Conservation (phyloP, 163 green algal genomes). For the Volvox carteri region DNA sequence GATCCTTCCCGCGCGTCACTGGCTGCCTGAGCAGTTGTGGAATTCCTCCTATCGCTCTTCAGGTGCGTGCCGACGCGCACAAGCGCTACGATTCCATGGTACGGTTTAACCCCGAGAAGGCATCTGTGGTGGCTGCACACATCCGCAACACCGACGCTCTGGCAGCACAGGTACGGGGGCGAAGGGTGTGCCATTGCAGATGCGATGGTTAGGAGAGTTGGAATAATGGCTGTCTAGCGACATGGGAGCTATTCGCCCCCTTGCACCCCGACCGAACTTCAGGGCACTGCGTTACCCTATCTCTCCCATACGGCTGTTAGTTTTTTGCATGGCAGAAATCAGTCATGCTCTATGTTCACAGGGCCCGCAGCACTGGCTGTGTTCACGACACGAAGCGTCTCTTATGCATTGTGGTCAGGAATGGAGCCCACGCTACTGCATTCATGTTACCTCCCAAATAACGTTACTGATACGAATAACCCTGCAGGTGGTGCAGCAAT, state of each 20-base stretch:
- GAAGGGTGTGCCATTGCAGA: not conserved
- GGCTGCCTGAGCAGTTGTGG: not conserved
- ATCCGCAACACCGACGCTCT: constrained; percentile 44
- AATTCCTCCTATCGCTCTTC: not conserved
- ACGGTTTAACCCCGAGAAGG: constrained; percentile 50
- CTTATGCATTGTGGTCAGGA: not conserved
- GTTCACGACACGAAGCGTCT: not conserved
- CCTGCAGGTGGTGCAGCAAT: constrained; percentile 43
- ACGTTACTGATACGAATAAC: too few relatives aligned
- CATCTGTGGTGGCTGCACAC: constrained; percentile 7
- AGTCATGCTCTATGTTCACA: not conserved
- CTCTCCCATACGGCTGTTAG: too few relatives aligned
- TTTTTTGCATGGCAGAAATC: too few relatives aligned
- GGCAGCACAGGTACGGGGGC: constrained; percentile 12
- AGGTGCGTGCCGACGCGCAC: constrained; percentile 41
- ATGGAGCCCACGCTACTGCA: not conserved
- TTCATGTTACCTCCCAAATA: too few relatives aligned
- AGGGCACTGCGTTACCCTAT: too few relatives aligned
- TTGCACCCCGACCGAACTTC: too few relatives aligned
- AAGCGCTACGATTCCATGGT: constrained; percentile 51
- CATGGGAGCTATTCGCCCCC: too few relatives aligned
- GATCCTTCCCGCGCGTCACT: not conserved
- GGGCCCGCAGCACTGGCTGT: not conserved
- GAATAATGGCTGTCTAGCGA: not conserved
- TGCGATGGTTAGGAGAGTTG: not conserved